phyloP scores from a whole-genome alignment of 495 filamentous ascomycete species.

The Penicillium silybi region DNA sequence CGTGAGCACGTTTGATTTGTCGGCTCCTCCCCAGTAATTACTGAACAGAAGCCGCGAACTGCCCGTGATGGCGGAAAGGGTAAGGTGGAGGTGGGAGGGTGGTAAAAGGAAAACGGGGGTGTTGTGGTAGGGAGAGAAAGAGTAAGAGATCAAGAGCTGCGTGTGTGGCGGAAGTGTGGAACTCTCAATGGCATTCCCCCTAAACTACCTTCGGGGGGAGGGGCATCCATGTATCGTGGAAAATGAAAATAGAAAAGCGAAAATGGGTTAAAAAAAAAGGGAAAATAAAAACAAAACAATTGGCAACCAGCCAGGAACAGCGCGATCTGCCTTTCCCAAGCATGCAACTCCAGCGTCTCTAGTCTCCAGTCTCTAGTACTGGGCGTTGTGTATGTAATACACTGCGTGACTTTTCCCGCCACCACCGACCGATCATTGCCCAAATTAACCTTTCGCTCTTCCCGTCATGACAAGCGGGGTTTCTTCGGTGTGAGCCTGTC shows the following conservation, averaged over 20 bases:
- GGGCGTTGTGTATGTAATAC: background rate
- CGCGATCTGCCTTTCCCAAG: background rate
- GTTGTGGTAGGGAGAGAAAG: background rate
- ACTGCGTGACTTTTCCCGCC: background rate
- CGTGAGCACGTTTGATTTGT: background rate
- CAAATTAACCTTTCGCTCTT: background rate
- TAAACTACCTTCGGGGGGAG: background rate
- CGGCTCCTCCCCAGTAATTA: background rate
- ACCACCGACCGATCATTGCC: constrained; percentile 3
- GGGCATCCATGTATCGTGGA: background rate
- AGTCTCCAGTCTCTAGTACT: too few relatives aligned
- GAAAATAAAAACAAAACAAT: background rate
- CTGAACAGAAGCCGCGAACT: constrained; percentile 5
- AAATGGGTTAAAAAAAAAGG: background rate
- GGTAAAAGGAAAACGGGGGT: background rate
- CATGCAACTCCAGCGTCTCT: too few relatives aligned
- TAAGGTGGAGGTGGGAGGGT: constrained; percentile 17
- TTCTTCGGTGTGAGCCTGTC: background rate
- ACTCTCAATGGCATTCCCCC: constrained; percentile 12
- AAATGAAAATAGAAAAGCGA: background rate
- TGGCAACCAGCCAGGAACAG: background rate
- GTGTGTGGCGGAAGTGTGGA: constrained; percentile 23
- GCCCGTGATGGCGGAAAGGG: constrained; percentile 1
- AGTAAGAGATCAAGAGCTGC: constrained; percentile 14
- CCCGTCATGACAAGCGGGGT: background rate